Evolutionary conservation across 345 rosid species (phyloP), one percentile per base, ranked within the genome.

Genomic region (Mallotus nudiflorus): DNA sequence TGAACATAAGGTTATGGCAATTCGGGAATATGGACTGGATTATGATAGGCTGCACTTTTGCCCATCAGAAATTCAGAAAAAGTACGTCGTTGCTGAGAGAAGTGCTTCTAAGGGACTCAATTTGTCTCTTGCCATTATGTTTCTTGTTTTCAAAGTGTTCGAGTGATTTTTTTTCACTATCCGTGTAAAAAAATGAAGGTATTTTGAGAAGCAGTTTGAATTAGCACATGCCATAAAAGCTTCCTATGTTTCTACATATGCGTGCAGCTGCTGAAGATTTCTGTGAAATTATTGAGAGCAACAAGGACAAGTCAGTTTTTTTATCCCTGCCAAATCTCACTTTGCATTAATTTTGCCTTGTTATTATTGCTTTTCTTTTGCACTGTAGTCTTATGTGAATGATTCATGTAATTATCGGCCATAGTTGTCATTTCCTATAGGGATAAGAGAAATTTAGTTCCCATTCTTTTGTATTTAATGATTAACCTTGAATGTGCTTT

Each of bases 31-130:
- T 70, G 99, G 99, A 72, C 76, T 95, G 80, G 99, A 95, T 78
- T 95, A 95, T 70, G 98, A 95, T 81, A 86, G 99, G 81, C 94
- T 95, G 85, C 97, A 92, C 24, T 92, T 95, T 74, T 95, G 97
- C 74, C 85, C 97, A 18, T 48, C 84, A 49, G 96, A 86, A 39
- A 77, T 83, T 75, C 99, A 92, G 65, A 92, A 86, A 87, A 90
- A 90, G 97, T 90, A 83, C 61, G 93, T 70, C 59, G 57, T 48
- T 75, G 50, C 57, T 57, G 63, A 46, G 68, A 28, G n/a, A 68
- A 42, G 54, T 70, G 53, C 14, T 69, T n/a, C n/a, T n/a, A n/a
- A n/a, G n/a, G n/a, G n/a, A n/a, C n/a, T n/a, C n/a, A n/a, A n/a
- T n/a, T n/a, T n/a, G n/a, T n/a, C n/a, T n/a, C n/a, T n/a, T n/a